Evolutionary conservation across 1,139 yeast species (phyloP), one percentile per base, ranked within the genome.

Genomic region (Meyerozyma elateridarum): DNA sequence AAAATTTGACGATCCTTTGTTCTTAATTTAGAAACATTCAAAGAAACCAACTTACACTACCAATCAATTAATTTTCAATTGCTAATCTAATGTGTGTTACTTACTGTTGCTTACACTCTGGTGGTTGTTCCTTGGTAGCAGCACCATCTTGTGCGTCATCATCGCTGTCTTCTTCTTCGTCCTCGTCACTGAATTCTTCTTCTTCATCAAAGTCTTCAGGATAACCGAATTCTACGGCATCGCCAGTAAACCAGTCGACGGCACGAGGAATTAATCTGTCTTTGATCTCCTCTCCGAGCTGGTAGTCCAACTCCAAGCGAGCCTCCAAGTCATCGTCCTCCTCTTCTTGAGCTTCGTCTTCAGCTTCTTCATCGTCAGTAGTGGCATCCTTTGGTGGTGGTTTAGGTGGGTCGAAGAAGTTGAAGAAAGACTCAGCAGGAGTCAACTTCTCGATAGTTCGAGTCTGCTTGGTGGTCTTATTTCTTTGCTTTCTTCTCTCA

Each of bases 191-290:
- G 4, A 60, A 71, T n/a, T 64, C 77, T 8, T 75, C 51, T 55
- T 79, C 67, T 8, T 57, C 71, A 21, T 64, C 73, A 30, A 59
- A 59, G 29, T 64, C 72, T 31, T 62, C 71, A 17, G 67, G 64
- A 50, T 57, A 70, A 22, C 68, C 77, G 44, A 60, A 72, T 33
- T 72, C 76, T 37, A 89, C 75, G n/a, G 98, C 98, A 46, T 84
- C 88, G 32, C 98, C 97, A 12, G 97, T 89, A 59, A 87, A 91
- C 97, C 97, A 91, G 60, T 89, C 96, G 49, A 91, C 76, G 35
- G 97, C 97, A 52, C 96, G 79, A 43, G 97, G 96, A 46, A 91
- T 83, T 56, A 91, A 75, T 59, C 93, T 82, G 59, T 93, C 97
- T 68, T 93, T 91, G 58, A 91, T 79, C 53, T 88, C 93, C 63